A percentile compares a stretch with the other conserved stretches of the same genome.
phyloP scores from a whole-genome alignment of 2,329 filamentous ascomycete species.

The Talaromyces sp. region DNA sequence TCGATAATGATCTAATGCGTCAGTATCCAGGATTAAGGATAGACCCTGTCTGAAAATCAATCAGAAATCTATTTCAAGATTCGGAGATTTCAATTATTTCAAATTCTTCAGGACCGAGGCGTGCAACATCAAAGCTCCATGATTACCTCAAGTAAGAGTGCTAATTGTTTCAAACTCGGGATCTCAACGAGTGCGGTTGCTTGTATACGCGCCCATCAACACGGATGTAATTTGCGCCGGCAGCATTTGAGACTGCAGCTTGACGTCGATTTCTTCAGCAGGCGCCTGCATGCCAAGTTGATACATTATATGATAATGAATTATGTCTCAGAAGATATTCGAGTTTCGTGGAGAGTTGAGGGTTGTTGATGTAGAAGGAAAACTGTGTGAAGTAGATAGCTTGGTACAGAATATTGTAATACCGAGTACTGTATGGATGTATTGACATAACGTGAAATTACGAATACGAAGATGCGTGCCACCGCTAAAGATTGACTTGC shows the following conservation, averaged over 20 bases:
- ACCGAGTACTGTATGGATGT: background rate
- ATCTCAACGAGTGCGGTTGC: conserved; percentile 17
- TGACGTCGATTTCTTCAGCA: conserved; percentile 16
- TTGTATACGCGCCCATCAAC: conserved; percentile 19
- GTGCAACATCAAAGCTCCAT: background rate
- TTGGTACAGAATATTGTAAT: background rate
- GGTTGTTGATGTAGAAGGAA: background rate
- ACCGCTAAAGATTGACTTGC: background rate
- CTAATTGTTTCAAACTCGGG: conserved; percentile 18
- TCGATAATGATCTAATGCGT: background rate
- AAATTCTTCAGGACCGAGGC: conserved; percentile 8
- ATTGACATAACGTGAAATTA: background rate
- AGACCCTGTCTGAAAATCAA: background rate
- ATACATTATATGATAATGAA: background rate
- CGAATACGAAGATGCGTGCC: background rate
- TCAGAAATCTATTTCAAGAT: background rate
- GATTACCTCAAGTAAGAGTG: background rate
- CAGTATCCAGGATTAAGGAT: background rate
- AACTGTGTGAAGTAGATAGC: background rate
- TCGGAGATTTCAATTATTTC: background rate
- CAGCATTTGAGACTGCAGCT: conserved; percentile 10
- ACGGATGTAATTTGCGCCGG: background rate
- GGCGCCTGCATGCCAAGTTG: conserved; percentile 13
- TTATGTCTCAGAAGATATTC: conserved; percentile 4
- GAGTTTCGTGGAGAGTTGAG: background rate